These are phyloP conservation scores for Cryptosporidium sp. DNA, from an alignment of 169 alveolate species.

Conservation along the genomic window DNA sequence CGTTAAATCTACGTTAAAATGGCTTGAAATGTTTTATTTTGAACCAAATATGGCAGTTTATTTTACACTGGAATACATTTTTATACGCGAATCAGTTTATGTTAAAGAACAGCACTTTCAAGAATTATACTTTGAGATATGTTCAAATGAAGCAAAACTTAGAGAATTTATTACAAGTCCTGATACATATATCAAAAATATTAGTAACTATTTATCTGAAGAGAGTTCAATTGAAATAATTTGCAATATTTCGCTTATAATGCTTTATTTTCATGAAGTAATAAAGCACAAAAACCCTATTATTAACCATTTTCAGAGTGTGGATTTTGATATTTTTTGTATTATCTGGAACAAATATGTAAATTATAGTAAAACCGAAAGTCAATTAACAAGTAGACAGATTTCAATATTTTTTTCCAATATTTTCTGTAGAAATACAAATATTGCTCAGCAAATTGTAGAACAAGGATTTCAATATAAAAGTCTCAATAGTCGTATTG, in stretches of 20 bases:
- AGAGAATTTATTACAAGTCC: slow-evolving; percentile 25
- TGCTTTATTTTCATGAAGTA: slow-evolving; percentile 52
- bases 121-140: slow-evolving; percentile 35
- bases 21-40: slow-evolving; percentile 57
- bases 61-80: slow-evolving; percentile 4
- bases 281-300: slow-evolving; percentile 24
- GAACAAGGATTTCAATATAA: slow-evolving; percentile 60
- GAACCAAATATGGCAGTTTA: slow-evolving; percentile 61
- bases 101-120: background rate
- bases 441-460: slow-evolving; percentile 16
- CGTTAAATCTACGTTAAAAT: slow-evolving; percentile 19
- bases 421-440: slow-evolving; percentile 21
- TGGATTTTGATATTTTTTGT: slow-evolving; percentile 46
- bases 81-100: background rate
- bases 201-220: slow-evolving; percentile 9
- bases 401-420: slow-evolving; percentile 12
- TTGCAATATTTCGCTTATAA: slow-evolving; percentile 41
- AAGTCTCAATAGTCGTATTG: background rate
- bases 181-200: slow-evolving; percentile 19
- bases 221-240: slow-evolving; percentile 29
- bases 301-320: slow-evolving; percentile 14
- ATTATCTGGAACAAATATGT: slow-evolving; percentile 50
- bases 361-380: background rate
- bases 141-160: slow-evolving; percentile 30
- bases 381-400: slow-evolving; percentile 6